phyloP scores from a whole-genome alignment of 208 protist species.

The Trypanosoma conorhini region DNA sequence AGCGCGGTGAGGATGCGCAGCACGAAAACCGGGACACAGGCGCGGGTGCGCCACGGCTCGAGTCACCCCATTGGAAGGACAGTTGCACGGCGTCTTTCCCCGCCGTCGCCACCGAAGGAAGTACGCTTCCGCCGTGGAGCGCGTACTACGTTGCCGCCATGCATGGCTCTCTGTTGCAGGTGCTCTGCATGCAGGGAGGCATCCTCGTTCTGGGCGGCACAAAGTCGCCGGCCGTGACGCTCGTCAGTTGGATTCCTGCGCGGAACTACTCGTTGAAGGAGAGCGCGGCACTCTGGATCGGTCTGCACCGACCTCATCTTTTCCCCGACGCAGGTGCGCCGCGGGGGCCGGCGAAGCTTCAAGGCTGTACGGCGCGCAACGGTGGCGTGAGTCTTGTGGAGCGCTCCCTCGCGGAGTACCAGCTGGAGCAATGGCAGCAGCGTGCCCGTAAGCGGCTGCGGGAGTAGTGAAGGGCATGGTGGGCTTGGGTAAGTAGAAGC shows the following conservation, averaged over 20 bases:
- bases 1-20: neutral
- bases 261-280: constrained; percentile 43
- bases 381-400: constrained; percentile 10
- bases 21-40: neutral
- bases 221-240: constrained; percentile 46
- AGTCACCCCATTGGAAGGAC: neutral
- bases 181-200: constrained; percentile 12
- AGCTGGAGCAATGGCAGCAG: constrained; percentile 57
- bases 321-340: constrained; percentile 2
- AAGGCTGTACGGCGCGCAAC: neutral
- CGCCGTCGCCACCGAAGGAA: neutral
- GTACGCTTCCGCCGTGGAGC: neutral
- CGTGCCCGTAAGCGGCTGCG: constrained; percentile 48
- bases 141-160: constrained; percentile 42
- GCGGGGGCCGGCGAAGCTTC: neutral
- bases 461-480: constrained; percentile 11
- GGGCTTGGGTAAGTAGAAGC: too few species aligned
- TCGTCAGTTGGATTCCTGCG: constrained; percentile 42
- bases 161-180: constrained; percentile 59
- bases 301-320: constrained; percentile 20
- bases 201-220: constrained; percentile 44
- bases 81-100: neutral
- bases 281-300: constrained; percentile 45
- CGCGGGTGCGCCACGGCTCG: neutral
- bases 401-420: constrained; percentile 39